These are phyloP conservation scores for Saturnispora bothae DNA, from an alignment of 805 yeast species.

Conservation along the genomic window DNA sequence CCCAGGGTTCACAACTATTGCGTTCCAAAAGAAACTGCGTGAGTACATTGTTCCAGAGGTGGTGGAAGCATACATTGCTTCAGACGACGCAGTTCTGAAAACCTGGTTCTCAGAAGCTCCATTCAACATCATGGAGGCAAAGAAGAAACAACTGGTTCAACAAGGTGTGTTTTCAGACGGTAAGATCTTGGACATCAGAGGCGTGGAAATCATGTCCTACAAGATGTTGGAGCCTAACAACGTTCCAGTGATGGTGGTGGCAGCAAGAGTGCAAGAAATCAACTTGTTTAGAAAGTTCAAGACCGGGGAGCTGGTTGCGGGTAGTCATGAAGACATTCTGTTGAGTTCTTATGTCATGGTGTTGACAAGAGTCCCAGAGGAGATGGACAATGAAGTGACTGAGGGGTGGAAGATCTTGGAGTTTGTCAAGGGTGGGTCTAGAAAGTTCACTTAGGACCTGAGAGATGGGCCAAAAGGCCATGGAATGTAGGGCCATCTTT, in stretches of 20 bases:
- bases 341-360: slow-evolving; percentile 96
- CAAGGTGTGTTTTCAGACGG: slow-evolving; percentile 90
- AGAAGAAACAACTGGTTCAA: slow-evolving; percentile 83
- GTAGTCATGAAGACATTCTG: slow-evolving; percentile 86
- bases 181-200: slow-evolving; percentile 84
- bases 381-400: slow-evolving; percentile 79
- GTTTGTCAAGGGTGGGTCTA: slow-evolving; percentile 86
- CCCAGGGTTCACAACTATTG: slow-evolving; percentile 72
- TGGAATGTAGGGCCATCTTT: too few relatives aligned
- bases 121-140: slow-evolving; percentile 85
- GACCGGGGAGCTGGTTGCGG: slow-evolving; percentile 93
- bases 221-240: slow-evolving; percentile 84
- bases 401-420: slow-evolving; percentile 97
- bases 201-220: slow-evolving; percentile 84
- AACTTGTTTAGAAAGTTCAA: slow-evolving; percentile 80
- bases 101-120: slow-evolving; percentile 97
- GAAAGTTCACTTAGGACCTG: slow-evolving; percentile 64
- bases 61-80: slow-evolving; percentile 87
- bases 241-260: slow-evolving; percentile 83
- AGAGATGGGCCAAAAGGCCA: too few relatives aligned
- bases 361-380: slow-evolving; percentile 84
- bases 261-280: slow-evolving; percentile 95
- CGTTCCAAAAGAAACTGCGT: slow-evolving; percentile 72
- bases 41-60: slow-evolving; percentile 92
- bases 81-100: slow-evolving; percentile 75